phyloP scores from a whole-genome alignment of 108 stramenopile genomes.

The Cyclotella cryptica region DNA sequence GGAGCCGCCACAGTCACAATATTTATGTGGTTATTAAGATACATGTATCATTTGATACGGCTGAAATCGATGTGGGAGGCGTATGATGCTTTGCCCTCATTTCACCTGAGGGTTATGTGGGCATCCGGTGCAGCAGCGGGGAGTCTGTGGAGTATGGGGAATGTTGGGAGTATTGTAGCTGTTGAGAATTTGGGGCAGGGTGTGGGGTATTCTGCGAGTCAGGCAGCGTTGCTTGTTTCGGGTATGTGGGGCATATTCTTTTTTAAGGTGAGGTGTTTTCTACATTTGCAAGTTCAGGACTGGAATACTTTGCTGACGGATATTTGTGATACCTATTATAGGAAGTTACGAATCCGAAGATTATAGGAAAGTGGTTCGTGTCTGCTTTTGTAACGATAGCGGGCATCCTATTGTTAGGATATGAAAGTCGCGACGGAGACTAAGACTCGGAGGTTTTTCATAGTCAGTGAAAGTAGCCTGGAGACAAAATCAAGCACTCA shows the following conservation, averaged over 20 bases:
- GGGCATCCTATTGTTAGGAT: slow-evolving; percentile 76
- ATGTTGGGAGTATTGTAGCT: slow-evolving; percentile 76
- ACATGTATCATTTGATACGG: slow-evolving; percentile 32
- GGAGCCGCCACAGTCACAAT: slow-evolving; percentile 71
- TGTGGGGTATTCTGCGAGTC: slow-evolving; percentile 73
- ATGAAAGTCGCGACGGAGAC: slow-evolving; percentile 49
- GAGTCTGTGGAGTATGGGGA: slow-evolving; percentile 69
- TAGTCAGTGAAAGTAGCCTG: too few relatives aligned
- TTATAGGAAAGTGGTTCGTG: slow-evolving; percentile 72
- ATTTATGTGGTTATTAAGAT: slow-evolving; percentile 65
- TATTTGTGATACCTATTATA: background rate
- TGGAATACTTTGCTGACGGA: background rate
- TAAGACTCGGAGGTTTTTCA: background rate
- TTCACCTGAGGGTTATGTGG: slow-evolving; percentile 67
- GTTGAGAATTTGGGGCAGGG: slow-evolving; percentile 82
- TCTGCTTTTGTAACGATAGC: slow-evolving; percentile 68
- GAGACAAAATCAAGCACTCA: too few relatives aligned
- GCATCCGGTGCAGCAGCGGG: slow-evolving; percentile 57
- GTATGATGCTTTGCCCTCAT: slow-evolving; percentile 50
- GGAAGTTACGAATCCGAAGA: slow-evolving; percentile 62
- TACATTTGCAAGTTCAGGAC: background rate
- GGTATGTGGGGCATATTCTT: slow-evolving; percentile 87
- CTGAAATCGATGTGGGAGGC: slow-evolving; percentile 33
- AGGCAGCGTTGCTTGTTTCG: slow-evolving; percentile 40
- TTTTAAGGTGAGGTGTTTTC: slow-evolving; percentile 42